Conservation (phyloP, 768 basidiomycete species). For the Chalciporus chontae region DNA sequence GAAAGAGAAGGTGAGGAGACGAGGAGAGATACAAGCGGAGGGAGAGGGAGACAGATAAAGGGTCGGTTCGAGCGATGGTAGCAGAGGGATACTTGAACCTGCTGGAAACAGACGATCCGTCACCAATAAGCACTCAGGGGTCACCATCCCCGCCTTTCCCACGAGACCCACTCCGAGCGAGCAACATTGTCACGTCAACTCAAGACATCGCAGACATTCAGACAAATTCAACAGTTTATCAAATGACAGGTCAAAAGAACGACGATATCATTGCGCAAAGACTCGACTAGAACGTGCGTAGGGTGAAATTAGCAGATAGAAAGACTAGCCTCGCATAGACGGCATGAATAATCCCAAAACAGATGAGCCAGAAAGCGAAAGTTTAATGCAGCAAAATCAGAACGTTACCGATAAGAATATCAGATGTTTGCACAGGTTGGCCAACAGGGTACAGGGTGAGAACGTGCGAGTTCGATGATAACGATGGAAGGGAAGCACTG, state of each 20-base stretch:
- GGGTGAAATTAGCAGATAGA: constrained; percentile 5
- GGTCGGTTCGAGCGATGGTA: neutral
- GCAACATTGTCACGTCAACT: constrained; percentile 7
- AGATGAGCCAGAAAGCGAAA: constrained; percentile 7
- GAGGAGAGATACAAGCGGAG: constrained; percentile 13
- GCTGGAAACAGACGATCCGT: constrained; percentile 21
- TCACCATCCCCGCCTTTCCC: neutral
- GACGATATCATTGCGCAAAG: neutral
- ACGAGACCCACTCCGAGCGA: neutral
- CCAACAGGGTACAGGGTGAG: constrained; percentile 18
- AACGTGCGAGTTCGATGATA: constrained; percentile 1
- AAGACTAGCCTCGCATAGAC: constrained; percentile 5
- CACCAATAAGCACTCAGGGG: constrained; percentile 18
- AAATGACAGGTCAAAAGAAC: neutral
- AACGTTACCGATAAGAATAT: constrained; percentile 35
- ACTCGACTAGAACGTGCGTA: constrained; percentile 15
- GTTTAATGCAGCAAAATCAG: constrained; percentile 18
- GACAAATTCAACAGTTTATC: neutral
- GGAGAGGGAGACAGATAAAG: constrained; percentile 4
- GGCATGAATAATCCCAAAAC: constrained; percentile 5
- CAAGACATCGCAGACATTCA: neutral
- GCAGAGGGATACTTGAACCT: constrained; percentile 16
- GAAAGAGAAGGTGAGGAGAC: constrained; percentile 14
- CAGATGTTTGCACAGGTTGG: constrained; percentile 12
- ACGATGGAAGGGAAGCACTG: constrained; percentile 2